These are phyloP conservation scores for Xerocomus spinulosus DNA, from an alignment of 768 basidiomycete genomes.

Conservation along the genomic window DNA sequence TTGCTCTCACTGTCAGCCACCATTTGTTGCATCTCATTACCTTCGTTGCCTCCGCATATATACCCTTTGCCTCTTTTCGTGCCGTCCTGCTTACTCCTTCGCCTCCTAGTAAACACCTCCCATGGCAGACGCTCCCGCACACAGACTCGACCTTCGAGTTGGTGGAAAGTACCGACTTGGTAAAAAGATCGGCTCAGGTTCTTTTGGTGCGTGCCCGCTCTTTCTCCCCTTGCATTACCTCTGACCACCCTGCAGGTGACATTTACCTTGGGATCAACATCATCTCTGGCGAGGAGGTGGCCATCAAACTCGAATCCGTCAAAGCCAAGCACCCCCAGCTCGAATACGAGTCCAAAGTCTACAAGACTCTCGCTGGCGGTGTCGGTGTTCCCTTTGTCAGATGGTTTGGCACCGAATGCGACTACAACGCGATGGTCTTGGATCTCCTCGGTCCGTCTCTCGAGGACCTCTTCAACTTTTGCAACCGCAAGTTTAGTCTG, in stretches of 20 bases:
- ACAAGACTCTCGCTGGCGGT: constrained; percentile 98
- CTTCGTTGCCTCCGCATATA: constrained; percentile 24
- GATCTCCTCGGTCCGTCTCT: constrained; percentile 92
- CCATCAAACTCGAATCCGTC: constrained; percentile 99
- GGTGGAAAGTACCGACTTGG: constrained; percentile 97
- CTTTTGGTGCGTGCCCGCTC: constrained; percentile 68
- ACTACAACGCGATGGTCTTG: constrained; percentile 99
- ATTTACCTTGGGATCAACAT: constrained; percentile 99
- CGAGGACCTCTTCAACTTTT: constrained; percentile 90
- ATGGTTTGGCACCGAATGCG: constrained; percentile 94
- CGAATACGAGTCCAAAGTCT: constrained; percentile 94
- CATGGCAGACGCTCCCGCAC: constrained; percentile 71
- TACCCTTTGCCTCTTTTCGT: constrained; percentile 16
- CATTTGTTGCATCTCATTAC: constrained; percentile 31
- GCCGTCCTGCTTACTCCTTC: constrained; percentile 13
- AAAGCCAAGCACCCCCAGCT: constrained; percentile 99
- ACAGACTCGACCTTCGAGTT: constrained; percentile 81
- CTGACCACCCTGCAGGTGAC: constrained; percentile 57
- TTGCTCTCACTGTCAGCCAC: constrained; percentile 38
- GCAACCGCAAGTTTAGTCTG: constrained; percentile 94
- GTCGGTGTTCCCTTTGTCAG: constrained; percentile 98
- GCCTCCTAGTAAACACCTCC: constrained; percentile 11
- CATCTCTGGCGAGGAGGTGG: constrained; percentile 98
- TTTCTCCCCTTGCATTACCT: neutral
- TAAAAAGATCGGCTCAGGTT: constrained; percentile 99